A percentile compares a stretch with the other conserved stretches of the same genome.
Evolutionary conservation across 176 grass and related monocot species (phyloP).

Genomic region (Oryza meyeriana): DNA sequence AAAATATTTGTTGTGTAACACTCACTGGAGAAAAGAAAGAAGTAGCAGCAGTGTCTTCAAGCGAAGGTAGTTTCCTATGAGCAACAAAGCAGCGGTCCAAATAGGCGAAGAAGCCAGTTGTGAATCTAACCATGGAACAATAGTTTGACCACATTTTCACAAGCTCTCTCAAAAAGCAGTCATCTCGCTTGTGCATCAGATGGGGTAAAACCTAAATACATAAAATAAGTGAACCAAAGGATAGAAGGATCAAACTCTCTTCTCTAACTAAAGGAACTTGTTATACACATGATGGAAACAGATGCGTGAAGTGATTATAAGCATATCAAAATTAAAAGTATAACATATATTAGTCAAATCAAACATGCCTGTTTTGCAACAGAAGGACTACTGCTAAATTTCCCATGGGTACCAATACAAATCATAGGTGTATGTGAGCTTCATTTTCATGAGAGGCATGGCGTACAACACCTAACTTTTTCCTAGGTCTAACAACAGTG

Average conservation of each 20-base stretch:
- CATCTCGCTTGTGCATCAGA: conserved; percentile 44
- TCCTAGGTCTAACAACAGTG: background rate
- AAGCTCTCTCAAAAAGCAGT: conserved; percentile 43
- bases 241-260: background rate
- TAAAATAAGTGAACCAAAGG: conserved; percentile 14
- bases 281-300: background rate
- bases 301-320: conserved; percentile 8
- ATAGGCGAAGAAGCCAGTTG: conserved; percentile 48
- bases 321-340: background rate
- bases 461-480: background rate
- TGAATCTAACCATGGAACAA: conserved; percentile 35
- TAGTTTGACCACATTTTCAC: conserved; percentile 61
- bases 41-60: conserved; percentile 42
- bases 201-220: conserved; percentile 52
- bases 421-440: background rate
- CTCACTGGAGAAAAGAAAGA: conserved; percentile 47
- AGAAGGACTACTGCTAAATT: background rate
- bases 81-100: conserved; percentile 46
- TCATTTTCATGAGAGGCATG: background rate
- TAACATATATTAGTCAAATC: background rate
- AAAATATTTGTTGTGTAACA: background rate
- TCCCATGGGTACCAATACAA: background rate
- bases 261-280: background rate
- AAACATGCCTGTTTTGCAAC: background rate
- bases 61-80: conserved; percentile 43